Conservation (phyloP, 192 early-diverging fungal genomes). For the Backusella mclennaniae region DNA sequence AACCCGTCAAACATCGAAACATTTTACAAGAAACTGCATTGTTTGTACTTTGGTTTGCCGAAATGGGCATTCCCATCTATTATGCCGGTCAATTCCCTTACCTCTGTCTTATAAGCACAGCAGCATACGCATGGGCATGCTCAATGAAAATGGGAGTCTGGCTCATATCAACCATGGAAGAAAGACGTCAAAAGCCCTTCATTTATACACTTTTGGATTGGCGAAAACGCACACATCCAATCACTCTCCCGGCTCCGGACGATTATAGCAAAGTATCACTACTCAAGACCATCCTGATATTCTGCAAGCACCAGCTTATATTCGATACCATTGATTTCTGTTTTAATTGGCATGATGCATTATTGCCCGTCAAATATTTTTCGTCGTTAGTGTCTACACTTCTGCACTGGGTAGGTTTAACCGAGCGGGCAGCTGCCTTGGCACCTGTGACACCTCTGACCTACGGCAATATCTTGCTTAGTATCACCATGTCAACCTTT, state of each 20-base stretch:
- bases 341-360: neutral
- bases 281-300: neutral
- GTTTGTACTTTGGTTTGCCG: neutral
- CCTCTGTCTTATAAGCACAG: neutral
- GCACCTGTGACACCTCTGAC: neutral
- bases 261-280: neutral
- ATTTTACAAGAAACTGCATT: constrained; percentile 4
- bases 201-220: neutral
- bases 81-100: constrained; percentile 16
- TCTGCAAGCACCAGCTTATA: neutral
- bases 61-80: constrained; percentile 7
- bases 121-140: constrained; percentile 9
- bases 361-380: neutral
- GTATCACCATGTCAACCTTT: constrained; percentile 4
- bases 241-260: neutral
- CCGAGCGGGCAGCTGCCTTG: no score
- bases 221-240: neutral
- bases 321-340: neutral
- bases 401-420: neutral
- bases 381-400: neutral
- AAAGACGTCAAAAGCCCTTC: constrained; percentile 9
- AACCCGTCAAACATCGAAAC: constrained; percentile 7
- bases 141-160: constrained; percentile 21
- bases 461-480: neutral
- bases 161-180: constrained; percentile 11